Evolutionary conservation across 805 yeast genomes (phyloP), one percentile per base, ranked within the genome.

Genomic region (Ogataea pilisensis): DNA sequence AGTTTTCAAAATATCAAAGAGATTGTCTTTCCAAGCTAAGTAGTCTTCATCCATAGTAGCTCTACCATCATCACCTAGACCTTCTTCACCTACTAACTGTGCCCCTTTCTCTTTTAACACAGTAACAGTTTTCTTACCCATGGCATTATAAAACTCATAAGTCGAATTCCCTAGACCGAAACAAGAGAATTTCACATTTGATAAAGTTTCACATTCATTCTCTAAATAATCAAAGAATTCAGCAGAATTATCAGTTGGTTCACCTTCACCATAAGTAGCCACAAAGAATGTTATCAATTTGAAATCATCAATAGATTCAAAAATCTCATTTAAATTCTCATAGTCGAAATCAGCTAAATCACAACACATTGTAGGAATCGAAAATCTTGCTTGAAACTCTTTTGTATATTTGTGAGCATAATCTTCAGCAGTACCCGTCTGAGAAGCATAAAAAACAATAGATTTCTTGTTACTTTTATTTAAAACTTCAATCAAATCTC

Each of bases 361-460:
- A 8, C 83, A 93, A 43, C 83, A 78, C 83, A 93, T 78, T 2
- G 91, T 79, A 48, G 81, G 78, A 51, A 93, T 72, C 34, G 90
- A 87, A 59, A 84, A 90, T 60, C 83, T 76, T 21, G 95, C 71
- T 52, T 80, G 78, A 54, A 91, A 78, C 61, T 93, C 99, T 59
- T 90, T 89, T 35, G 95, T 80, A 52, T 89, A 81, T 60, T 91
- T 86, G 53, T 83, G 77, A 16, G 97, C 95, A 55, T 89, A 91
- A 58, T 93, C 99, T 66, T 93, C 99, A 33, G 98, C 96, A 14
- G 99, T 93, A 49, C 99, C 99, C 5, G 99, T 93, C 66, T 93
- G 99, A 12, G 98, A 90, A 14, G 96, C 98, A 60, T 75, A 93
- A 45, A 93, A 75, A 3, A 93, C 82, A 33, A 89, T 68, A 28